Percentiles rank a stretch among this genome's conserved stretches.
Conservation (phyloP, 805 yeast species). For the Saccharomycopsis fermentans region DNA sequence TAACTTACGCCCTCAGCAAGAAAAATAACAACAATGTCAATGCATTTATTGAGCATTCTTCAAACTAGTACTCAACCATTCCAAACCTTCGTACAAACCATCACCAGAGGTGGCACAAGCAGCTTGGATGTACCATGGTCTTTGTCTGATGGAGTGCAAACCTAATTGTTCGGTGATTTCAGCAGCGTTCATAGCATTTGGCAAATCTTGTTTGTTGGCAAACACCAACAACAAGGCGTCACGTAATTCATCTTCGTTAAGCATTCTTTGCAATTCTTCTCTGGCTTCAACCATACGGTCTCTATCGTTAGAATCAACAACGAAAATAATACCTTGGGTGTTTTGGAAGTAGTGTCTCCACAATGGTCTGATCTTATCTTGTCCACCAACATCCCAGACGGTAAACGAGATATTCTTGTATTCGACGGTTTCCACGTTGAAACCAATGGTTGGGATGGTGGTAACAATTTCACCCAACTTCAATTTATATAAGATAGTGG, state of each 20-base stretch:
- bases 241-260: constrained; percentile 95
- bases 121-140: constrained; percentile 99
- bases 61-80: constrained; percentile 89
- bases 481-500: constrained; percentile 90
- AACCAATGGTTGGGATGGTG: constrained; percentile 94
- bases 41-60: constrained; percentile 45
- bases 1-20: not conserved
- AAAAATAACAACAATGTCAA: not conserved
- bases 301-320: constrained; percentile 95
- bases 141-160: constrained; percentile 92
- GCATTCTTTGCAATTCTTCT: constrained; percentile 96
- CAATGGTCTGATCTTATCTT: constrained; percentile 95
- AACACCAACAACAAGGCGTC: constrained; percentile 91
- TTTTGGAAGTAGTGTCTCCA: constrained; percentile 99
- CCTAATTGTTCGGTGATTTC: constrained; percentile 97
- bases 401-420: constrained; percentile 94
- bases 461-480: constrained; percentile 94
- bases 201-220: constrained; percentile 98
- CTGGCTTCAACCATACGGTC: constrained; percentile 97
- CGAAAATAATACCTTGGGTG: constrained; percentile 97
- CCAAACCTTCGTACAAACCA: constrained; percentile 95
- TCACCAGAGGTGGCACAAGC: constrained; percentile 99
- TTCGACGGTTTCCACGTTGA: constrained; percentile 95
- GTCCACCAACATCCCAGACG: constrained; percentile 99
- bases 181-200: constrained; percentile 98